phyloP scores from a whole-genome alignment of 2,329 filamentous ascomycete species.

The Clonostachys solani region DNA sequence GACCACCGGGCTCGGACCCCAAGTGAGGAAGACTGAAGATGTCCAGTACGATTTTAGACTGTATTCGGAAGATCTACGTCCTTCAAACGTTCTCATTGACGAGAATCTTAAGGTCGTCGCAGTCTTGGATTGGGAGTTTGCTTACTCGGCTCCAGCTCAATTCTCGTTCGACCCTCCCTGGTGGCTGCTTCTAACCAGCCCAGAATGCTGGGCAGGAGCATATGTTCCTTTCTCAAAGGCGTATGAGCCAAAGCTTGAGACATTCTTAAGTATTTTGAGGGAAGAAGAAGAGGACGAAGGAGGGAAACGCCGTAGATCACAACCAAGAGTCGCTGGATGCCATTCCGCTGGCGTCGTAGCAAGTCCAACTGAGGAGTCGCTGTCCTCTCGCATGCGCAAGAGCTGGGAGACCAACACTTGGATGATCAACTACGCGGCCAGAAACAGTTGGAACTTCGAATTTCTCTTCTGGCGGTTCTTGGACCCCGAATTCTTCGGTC shows the following conservation, averaged over 20 bases:
- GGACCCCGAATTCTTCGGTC: conserved; percentile 22
- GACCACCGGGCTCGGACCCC: not conserved
- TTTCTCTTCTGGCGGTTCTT: conserved; percentile 27
- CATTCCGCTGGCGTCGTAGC: not conserved
- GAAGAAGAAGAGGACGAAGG: conserved; percentile 22
- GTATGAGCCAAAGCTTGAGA: conserved; percentile 23
- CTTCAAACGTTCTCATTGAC: conserved; percentile 24
- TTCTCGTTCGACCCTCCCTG: conserved; percentile 29
- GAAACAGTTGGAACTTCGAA: conserved; percentile 30
- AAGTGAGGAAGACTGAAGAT: not conserved
- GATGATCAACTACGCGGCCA: conserved; percentile 24
- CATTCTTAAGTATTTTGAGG: conserved; percentile 25
- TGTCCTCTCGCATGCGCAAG: conserved; percentile 23
- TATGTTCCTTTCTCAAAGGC: conserved; percentile 18
- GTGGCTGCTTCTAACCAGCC: conserved; percentile 27
- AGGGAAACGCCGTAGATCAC: conserved; percentile 2
- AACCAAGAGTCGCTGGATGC: not conserved
- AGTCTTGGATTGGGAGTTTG: conserved; percentile 36
- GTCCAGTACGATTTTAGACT: conserved; percentile 6
- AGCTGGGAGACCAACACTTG: conserved; percentile 26
- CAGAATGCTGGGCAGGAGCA: conserved; percentile 22
- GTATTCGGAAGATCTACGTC: conserved; percentile 19
- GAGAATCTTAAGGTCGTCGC: conserved; percentile 16
- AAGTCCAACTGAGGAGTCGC: not conserved
- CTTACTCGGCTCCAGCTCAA: conserved; percentile 19